Evolutionary conservation across 495 filamentous ascomycete genomes (phyloP).

Genomic region (Neurospora terricola): DNA sequence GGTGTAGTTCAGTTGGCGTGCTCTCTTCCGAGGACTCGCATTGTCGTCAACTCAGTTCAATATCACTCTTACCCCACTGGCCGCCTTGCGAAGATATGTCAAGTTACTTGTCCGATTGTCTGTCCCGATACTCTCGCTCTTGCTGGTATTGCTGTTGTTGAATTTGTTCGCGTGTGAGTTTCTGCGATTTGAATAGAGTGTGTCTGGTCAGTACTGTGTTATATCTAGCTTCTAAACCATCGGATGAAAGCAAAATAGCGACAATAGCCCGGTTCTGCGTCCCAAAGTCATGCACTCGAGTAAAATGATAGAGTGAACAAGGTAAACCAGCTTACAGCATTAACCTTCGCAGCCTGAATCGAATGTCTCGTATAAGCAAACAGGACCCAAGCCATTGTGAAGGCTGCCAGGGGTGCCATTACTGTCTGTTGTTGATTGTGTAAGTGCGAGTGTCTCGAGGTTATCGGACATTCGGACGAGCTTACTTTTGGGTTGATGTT

Average conservation of each 20-base stretch:
- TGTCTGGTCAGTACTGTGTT: not conserved
- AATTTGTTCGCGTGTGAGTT: not conserved
- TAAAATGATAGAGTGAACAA: not conserved
- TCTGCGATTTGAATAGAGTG: not conserved
- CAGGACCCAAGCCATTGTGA: conserved; percentile 38
- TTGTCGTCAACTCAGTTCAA: not conserved
- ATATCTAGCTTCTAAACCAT: not conserved
- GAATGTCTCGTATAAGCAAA: conserved; percentile 34
- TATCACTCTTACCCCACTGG: not conserved
- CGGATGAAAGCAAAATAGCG: not conserved
- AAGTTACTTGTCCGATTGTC: not conserved
- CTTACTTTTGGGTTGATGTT: not conserved
- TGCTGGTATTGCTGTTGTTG: not conserved
- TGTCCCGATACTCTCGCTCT: not conserved
- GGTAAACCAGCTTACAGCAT: conserved; percentile 31
- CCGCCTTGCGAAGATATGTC: not conserved
- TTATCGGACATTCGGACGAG: not conserved
- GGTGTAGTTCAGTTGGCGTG: not conserved
- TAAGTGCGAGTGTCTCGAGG: not conserved
- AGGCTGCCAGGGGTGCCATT: conserved; percentile 35
- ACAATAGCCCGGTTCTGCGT: not conserved
- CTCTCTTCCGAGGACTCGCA: not conserved
- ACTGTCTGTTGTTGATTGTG: conserved; percentile 24
- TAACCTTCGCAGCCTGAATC: conserved; percentile 33
- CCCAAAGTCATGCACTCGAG: not conserved